Conservation (phyloP, 805 yeast genomes). For the Diddensiella transvaalensis region DNA sequence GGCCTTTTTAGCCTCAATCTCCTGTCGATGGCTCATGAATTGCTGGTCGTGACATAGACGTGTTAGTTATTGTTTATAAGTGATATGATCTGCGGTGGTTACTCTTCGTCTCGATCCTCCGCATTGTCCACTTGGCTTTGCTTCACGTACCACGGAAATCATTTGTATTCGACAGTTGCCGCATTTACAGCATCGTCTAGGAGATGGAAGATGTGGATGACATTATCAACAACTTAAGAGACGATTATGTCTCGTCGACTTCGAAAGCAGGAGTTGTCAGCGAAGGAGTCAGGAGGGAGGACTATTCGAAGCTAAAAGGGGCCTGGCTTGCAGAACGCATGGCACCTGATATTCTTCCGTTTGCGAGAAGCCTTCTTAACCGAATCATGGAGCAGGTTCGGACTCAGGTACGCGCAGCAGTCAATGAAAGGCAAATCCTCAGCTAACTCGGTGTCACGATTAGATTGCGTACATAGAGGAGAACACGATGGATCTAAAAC, state of each 20-base stretch:
- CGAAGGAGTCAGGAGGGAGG: constrained; percentile 58
- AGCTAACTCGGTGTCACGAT: background rate
- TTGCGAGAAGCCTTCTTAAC: constrained; percentile 57
- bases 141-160: too few relatives aligned
- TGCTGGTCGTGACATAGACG: too few relatives aligned
- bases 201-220: constrained; percentile 20
- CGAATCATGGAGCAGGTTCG: constrained; percentile 57
- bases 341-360: constrained; percentile 83
- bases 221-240: constrained; percentile 20
- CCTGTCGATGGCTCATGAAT: constrained; percentile 17
- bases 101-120: background rate
- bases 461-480: constrained; percentile 75
- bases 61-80: too few relatives aligned
- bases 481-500: constrained; percentile 68
- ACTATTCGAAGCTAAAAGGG: constrained; percentile 46
- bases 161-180: background rate
- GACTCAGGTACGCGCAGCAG: constrained; percentile 28
- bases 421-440: background rate
- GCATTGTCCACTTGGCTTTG: background rate
- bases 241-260: constrained; percentile 1
- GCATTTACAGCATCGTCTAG: too few relatives aligned
- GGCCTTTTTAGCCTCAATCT: constrained; percentile 51
- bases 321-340: constrained; percentile 83
- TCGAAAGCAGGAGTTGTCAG: background rate
- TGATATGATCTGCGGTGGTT: too few relatives aligned